Evolutionary conservation across 2,329 filamentous ascomycete genomes (phyloP).

Genomic region (Fusarium ramigenum): DNA sequence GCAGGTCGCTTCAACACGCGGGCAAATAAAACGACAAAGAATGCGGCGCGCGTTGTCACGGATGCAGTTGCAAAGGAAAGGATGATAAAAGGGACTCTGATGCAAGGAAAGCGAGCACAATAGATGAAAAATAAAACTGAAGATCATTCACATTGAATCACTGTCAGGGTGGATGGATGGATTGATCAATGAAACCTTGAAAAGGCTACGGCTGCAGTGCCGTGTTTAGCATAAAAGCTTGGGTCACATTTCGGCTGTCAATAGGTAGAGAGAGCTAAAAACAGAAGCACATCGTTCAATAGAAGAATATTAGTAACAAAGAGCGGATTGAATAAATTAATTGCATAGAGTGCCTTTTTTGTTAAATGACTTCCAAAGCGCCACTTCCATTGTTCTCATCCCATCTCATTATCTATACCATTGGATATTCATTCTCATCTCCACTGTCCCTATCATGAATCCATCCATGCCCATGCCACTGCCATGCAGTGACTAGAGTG

Average conservation of each 20-base stretch:
- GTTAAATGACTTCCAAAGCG: not conserved
- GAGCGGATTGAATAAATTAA: not conserved
- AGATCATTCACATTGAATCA: conserved; percentile 4
- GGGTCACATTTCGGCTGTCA: conserved; percentile 2
- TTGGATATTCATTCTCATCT: not conserved
- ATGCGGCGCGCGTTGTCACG: conserved; percentile 11
- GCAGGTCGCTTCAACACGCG: conserved; percentile 9
- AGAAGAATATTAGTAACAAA: not conserved
- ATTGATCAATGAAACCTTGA: not conserved
- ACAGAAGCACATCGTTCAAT: not conserved
- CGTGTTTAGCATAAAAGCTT: conserved; percentile 6
- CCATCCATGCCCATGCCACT: not conserved
- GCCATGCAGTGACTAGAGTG: not conserved
- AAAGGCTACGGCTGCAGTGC: not conserved
- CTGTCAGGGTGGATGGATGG: not conserved
- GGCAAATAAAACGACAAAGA: not conserved
- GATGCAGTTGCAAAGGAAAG: not conserved
- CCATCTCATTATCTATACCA: not conserved
- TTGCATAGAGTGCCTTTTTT: not conserved
- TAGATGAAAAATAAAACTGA: not conserved
- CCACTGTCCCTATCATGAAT: conserved; percentile 13
- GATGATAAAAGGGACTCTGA: conserved; percentile 4
- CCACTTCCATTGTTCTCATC: not conserved
- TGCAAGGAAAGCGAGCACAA: not conserved
- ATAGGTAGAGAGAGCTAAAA: conserved; percentile 12